Conservation (phyloP, 805 yeast species). For the Starmerella potacharoeniae region DNA sequence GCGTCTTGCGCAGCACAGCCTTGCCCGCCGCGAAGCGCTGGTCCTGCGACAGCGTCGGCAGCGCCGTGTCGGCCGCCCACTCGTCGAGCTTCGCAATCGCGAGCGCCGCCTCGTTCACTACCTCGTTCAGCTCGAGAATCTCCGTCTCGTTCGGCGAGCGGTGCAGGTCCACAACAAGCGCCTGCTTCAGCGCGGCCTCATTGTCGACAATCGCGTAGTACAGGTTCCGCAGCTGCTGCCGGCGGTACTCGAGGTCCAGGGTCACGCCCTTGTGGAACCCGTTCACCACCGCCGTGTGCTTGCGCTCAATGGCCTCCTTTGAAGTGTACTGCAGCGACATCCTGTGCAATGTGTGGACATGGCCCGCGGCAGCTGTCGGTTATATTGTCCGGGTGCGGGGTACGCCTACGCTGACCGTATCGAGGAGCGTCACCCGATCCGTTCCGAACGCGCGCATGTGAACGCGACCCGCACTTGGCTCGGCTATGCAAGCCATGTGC, state of each 20-base stretch:
- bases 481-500: neutral
- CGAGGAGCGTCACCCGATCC: neutral
- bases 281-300: conserved; percentile 34
- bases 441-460: neutral
- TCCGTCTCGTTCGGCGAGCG: conserved; percentile 53
- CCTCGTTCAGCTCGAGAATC: conserved; percentile 43
- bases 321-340: conserved; percentile 15
- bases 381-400: conserved; percentile 1
- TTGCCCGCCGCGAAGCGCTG: conserved; percentile 19
- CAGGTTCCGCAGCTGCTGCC: conserved; percentile 53
- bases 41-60: conserved; percentile 21
- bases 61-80: conserved; percentile 47
- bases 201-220: conserved; percentile 54
- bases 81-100: conserved; percentile 47
- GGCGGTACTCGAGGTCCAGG: conserved; percentile 43
- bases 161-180: conserved; percentile 56
- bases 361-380: neutral
- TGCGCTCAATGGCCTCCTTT: conserved; percentile 37
- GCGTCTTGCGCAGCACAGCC: conserved; percentile 24
- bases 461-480: neutral
- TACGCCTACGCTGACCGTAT: neutral
- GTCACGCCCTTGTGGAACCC: conserved; percentile 39
- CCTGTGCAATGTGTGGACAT: neutral
- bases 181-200: conserved; percentile 42
- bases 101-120: conserved; percentile 45